phyloP scores from a whole-genome alignment of 2,329 filamentous ascomycete genomes.

The Aspergillus uvarum region DNA sequence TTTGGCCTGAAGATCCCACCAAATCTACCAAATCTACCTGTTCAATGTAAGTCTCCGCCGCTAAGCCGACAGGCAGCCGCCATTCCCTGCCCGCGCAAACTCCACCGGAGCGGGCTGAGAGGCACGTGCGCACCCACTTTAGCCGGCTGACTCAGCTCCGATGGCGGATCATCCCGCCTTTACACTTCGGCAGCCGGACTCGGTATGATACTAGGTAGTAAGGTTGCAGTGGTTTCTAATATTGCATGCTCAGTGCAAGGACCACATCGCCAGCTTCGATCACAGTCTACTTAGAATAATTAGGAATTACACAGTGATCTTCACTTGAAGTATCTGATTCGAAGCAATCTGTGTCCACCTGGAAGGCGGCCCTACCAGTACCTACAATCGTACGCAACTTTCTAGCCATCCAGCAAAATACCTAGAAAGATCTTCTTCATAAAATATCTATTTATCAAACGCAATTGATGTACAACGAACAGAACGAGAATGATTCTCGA shows the following conservation, averaged over 20 bases:
- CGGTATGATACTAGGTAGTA: neutral
- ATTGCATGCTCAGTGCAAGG: too few species aligned
- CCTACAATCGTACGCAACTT: neutral
- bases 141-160: constrained; percentile 7
- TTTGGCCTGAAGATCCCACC: too few species aligned
- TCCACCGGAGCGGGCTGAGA: neutral
- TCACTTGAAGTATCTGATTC: too few species aligned
- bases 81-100: constrained; percentile 12
- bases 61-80: constrained; percentile 31
- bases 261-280: neutral
- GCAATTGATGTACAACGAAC: constrained; percentile 11
- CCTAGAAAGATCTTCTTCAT: too few species aligned
- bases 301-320: too few species aligned
- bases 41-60: neutral
- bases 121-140: constrained; percentile 12
- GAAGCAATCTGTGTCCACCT: too few species aligned
- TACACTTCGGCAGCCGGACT: too few species aligned
- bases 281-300: too few species aligned
- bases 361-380: too few species aligned
- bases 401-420: neutral
- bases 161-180: neutral
- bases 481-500: neutral
- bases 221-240: neutral
- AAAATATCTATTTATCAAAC: neutral
- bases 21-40: too few species aligned